A percentile compares a stretch with the other conserved stretches of the same genome.
Evolutionary conservation across 2,329 filamentous ascomycete genomes (phyloP).

Genomic region (Pyrenophora seminiperda): DNA sequence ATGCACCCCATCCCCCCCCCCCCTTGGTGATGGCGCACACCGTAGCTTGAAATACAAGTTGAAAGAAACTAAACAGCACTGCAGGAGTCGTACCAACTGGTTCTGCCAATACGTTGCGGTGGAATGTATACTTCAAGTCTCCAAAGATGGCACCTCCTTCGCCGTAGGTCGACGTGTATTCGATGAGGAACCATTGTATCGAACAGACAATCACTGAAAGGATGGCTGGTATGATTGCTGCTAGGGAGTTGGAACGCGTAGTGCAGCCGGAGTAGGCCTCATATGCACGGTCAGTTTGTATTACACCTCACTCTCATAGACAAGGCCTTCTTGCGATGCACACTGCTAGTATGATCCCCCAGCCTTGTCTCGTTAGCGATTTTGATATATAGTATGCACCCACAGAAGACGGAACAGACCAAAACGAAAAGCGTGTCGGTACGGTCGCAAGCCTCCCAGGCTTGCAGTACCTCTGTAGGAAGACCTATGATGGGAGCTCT

Average conservation of each 20-base stretch:
- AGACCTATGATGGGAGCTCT: slow-evolving; percentile 32
- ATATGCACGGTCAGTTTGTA: too few species aligned
- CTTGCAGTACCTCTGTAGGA: slow-evolving; percentile 41
- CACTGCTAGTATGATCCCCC: slow-evolving; percentile 59
- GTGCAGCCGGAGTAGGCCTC: slow-evolving; percentile 54
- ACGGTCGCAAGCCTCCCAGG: slow-evolving; percentile 59
- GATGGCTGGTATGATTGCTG: slow-evolving; percentile 56
- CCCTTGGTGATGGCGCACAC: slow-evolving; percentile 59
- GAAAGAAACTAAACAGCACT: slow-evolving; percentile 59
- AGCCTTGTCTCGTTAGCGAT: slow-evolving; percentile 38
- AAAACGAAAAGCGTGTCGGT: slow-evolving; percentile 60
- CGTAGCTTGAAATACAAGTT: slow-evolving; percentile 57
- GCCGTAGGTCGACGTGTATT: slow-evolving; percentile 57
- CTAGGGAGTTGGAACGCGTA: slow-evolving; percentile 54
- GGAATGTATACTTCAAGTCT: slow-evolving; percentile 54
- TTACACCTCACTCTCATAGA: too few species aligned
- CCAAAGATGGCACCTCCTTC: slow-evolving; percentile 55
- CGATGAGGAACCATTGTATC: slow-evolving; percentile 58
- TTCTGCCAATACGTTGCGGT: slow-evolving; percentile 53
- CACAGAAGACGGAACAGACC: slow-evolving; percentile 57
- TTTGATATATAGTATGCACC: slow-evolving; percentile 1
- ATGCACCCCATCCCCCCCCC: too few species aligned
- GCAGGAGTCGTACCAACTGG: slow-evolving; percentile 58
- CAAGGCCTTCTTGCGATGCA: slow-evolving; percentile 47
- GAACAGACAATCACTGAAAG: slow-evolving; percentile 56